Base-by-base conservation (phyloP, 1,139 yeast species). In the Geotrichum reessii region DNA sequence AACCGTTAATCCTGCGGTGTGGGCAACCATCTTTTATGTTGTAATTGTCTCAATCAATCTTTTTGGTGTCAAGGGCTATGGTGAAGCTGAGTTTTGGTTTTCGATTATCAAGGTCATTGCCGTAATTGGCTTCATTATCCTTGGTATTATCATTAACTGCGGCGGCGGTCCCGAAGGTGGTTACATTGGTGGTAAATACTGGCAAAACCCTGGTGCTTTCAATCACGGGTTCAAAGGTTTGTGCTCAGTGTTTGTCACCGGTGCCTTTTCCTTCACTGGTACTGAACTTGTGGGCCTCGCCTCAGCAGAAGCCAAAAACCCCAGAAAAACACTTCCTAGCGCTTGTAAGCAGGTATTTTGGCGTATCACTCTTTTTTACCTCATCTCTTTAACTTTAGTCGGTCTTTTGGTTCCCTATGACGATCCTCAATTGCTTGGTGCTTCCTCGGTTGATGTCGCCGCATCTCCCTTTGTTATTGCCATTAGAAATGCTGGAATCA, bases 181-280 rank as follows among this genome's bases (percentile, higher is more conserved):
- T 28, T 85, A 83, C 69, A 75, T 85, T 59, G 92, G 93, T 21
- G 83, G 79, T 12, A 75, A 71, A 62, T 79, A 82, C 70, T 85
- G 87, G 87, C 77, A 77, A 59, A 65, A 76, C 60, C 86, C 87
- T 0, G 89, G 88, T 57, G 81, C 89, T 5, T 83, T 78, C 74
- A 80, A 76, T 61, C 75, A 74, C 78, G 90, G 76, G 60, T 88
- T 81, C 77, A 89, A 90, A 70, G 97, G 97, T 65, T 83, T 89
- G 31, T 82, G 90, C 67, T 77, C 88, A n/a, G 87, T 87, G 37
- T 87, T 91, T 67, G 90, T 91, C 55, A 82, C 86, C 37, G 95
- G 96, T 28, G 95, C 96, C 6, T 91, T 89, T 73, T 84, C 96
- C 3, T 86, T 87, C 67, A 91, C 92, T 57, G 95, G 95, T 66